Conservation (phyloP, 306 rosid genomes). For the Ziziphus jujuba region DNA sequence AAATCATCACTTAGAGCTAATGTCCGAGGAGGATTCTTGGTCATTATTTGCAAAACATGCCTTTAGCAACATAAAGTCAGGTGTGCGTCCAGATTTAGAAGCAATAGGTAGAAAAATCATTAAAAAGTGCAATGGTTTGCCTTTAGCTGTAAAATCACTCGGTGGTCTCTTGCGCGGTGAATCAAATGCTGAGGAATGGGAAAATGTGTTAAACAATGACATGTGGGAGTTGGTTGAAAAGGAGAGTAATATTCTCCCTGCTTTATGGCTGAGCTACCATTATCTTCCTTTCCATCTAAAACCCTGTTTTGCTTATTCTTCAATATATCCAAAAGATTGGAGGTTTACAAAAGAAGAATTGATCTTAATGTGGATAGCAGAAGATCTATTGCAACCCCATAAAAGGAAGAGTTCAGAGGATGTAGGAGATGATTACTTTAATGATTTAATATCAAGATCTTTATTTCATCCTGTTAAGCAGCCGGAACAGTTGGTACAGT, state of each 20-base stretch:
- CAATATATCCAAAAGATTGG: constrained; percentile 25
- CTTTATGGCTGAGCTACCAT: constrained; percentile 20
- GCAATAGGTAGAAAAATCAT: constrained; percentile 23
- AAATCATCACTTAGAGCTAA: background rate
- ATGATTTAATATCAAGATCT: constrained; percentile 26
- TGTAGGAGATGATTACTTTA: constrained; percentile 31
- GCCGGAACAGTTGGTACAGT: no score
- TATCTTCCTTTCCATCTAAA: constrained; percentile 20
- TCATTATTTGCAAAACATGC: constrained; percentile 14
- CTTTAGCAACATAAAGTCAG: background rate
- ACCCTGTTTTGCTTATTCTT: constrained; percentile 22
- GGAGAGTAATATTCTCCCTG: constrained; percentile 4
- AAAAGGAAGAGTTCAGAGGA: background rate
- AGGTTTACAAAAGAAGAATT: constrained; percentile 7
- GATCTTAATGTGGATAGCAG: constrained; percentile 39
- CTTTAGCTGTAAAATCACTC: constrained; percentile 12
- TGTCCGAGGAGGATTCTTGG: constrained; percentile 16
- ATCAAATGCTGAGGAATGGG: background rate
- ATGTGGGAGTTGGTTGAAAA: background rate
- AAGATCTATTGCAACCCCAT: constrained; percentile 18
- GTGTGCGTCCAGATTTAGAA: background rate
- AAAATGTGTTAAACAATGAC: background rate
- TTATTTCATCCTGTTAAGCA: constrained; percentile 1
- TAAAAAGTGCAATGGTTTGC: constrained; percentile 23
- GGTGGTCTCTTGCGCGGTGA: constrained; percentile 11